These are phyloP conservation scores for Claviceps monticola DNA, from an alignment of 2,329 filamentous ascomycete species.

Conservation along the genomic window DNA sequence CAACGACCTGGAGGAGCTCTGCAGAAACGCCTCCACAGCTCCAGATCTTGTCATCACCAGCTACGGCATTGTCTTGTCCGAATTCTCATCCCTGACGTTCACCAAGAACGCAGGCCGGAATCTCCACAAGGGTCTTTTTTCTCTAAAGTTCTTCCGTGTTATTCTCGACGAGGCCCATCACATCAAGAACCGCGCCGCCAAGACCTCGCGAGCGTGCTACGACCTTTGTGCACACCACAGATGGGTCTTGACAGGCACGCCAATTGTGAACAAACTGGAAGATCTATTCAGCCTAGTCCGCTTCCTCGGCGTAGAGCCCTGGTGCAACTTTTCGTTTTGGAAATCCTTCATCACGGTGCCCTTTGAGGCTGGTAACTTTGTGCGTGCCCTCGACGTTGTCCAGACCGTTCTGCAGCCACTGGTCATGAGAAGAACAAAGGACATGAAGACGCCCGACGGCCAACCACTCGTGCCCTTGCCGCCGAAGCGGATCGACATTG, in stretches of 20 bases:
- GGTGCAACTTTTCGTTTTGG: slow-evolving; percentile 99
- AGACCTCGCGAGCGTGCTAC: slow-evolving; percentile 91
- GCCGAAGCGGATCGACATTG: slow-evolving; percentile 67
- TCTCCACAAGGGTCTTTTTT: slow-evolving; percentile 65
- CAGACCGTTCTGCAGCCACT: slow-evolving; percentile 92
- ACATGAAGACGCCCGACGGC: slow-evolving; percentile 91
- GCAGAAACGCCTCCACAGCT: slow-evolving; percentile 62
- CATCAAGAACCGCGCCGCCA: slow-evolving; percentile 82
- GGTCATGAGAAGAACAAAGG: slow-evolving; percentile 90
- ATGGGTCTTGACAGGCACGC: slow-evolving; percentile 89
- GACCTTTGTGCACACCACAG: slow-evolving; percentile 74
- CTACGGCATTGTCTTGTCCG: slow-evolving; percentile 82
- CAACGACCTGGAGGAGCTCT: slow-evolving; percentile 63
- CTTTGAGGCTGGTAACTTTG: slow-evolving; percentile 90
- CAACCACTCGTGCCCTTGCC: slow-evolving; percentile 64
- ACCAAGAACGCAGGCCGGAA: slow-evolving; percentile 52
- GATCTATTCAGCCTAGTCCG: slow-evolving; percentile 88
- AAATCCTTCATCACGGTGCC: slow-evolving; percentile 96
- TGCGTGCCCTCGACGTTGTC: slow-evolving; percentile 87
- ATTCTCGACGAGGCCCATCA: slow-evolving; percentile 92
- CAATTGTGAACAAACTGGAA: slow-evolving; percentile 90
- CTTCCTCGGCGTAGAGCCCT: slow-evolving; percentile 88
- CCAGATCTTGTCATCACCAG: slow-evolving; percentile 91
- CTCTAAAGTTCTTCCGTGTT: slow-evolving; percentile 83
- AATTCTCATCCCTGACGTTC: slow-evolving; percentile 59